Evolutionary conservation across 495 filamentous ascomycete species (phyloP).

Genomic region (Penicillium riverlandense): DNA sequence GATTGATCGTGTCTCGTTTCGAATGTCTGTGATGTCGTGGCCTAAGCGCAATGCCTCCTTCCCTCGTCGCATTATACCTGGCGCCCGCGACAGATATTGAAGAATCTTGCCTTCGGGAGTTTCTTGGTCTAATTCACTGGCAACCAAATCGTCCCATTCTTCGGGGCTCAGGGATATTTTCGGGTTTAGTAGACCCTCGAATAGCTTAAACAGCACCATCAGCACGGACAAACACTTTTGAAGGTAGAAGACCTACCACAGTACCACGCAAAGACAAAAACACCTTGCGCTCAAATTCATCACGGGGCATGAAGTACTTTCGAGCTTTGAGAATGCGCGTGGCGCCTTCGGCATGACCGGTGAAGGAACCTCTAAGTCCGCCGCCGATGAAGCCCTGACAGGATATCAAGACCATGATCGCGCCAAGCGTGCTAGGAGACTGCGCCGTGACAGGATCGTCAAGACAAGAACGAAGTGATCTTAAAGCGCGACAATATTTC

Average conservation of each 20-base stretch:
- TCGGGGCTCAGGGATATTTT: constrained; percentile 23
- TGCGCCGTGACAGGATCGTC: constrained; percentile 29
- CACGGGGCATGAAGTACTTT: constrained; percentile 17
- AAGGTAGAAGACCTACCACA: constrained; percentile 19
- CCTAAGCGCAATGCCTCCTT: constrained; percentile 4
- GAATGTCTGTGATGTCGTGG: constrained; percentile 4
- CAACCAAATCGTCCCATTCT: constrained; percentile 32
- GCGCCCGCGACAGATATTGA: constrained; percentile 17
- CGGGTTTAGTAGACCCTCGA: constrained; percentile 34
- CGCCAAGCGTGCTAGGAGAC: constrained; percentile 33
- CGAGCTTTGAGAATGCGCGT: constrained; percentile 32
- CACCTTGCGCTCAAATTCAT: constrained; percentile 32
- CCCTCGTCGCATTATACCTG: constrained; percentile 19
- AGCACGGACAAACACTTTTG: neutral
- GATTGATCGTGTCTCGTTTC: constrained; percentile 15
- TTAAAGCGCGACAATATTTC: constrained; percentile 33
- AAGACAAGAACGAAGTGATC: constrained; percentile 24
- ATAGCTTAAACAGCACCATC: constrained; percentile 19
- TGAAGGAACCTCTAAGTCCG: constrained; percentile 1
- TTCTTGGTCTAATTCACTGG: constrained; percentile 16
- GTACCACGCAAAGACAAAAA: constrained; percentile 30
- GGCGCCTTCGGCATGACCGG: constrained; percentile 37
- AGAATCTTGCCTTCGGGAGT: constrained; percentile 26
- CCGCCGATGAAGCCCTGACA: constrained; percentile 25
- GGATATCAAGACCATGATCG: constrained; percentile 36